These are phyloP conservation scores for Pestalotiopsis fici DNA, from an alignment of 2,329 filamentous ascomycete species.

Conservation along the genomic window DNA sequence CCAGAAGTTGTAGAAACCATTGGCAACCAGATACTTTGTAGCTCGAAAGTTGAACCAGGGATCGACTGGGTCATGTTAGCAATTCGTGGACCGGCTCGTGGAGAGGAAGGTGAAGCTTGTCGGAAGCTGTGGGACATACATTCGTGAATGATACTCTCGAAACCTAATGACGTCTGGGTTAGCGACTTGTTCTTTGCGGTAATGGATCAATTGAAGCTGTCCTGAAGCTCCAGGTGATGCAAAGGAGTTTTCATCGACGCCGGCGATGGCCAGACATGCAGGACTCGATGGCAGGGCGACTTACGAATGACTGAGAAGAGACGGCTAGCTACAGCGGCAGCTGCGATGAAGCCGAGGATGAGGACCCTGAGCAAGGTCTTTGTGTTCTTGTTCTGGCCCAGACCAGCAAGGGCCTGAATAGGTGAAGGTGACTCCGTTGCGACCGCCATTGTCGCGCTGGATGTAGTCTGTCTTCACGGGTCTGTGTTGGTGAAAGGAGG, in stretches of 20 bases:
- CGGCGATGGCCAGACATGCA: neutral
- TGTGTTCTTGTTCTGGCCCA: slow-evolving; percentile 79
- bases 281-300: slow-evolving; percentile 34
- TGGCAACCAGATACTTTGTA: slow-evolving; percentile 93
- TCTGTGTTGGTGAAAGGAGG: slow-evolving; percentile 7
- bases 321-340: slow-evolving; percentile 86
- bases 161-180: slow-evolving; percentile 55
- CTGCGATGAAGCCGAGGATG: slow-evolving; percentile 90
- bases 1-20: slow-evolving; percentile 99
- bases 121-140: slow-evolving; percentile 63
- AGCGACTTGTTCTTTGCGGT: slow-evolving; percentile 2
- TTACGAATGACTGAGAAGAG: slow-evolving; percentile 97
- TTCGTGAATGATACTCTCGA: slow-evolving; percentile 99
- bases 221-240: neutral
- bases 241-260: neutral
- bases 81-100: slow-evolving; percentile 7
- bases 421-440: slow-evolving; percentile 30
- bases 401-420: slow-evolving; percentile 56
- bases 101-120: slow-evolving; percentile 13
- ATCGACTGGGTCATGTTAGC: slow-evolving; percentile 68
- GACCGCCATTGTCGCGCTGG: slow-evolving; percentile 37
- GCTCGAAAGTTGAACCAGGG: slow-evolving; percentile 99
- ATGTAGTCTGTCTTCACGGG: slow-evolving; percentile 12
- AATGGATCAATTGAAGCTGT: slow-evolving; percentile 29
- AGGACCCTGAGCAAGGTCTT: slow-evolving; percentile 84